Percentiles rank a stretch among this genome's conserved stretches.
phyloP scores from a whole-genome alignment of 345 rosid genomes.

The Toxicodendron radicans region DNA sequence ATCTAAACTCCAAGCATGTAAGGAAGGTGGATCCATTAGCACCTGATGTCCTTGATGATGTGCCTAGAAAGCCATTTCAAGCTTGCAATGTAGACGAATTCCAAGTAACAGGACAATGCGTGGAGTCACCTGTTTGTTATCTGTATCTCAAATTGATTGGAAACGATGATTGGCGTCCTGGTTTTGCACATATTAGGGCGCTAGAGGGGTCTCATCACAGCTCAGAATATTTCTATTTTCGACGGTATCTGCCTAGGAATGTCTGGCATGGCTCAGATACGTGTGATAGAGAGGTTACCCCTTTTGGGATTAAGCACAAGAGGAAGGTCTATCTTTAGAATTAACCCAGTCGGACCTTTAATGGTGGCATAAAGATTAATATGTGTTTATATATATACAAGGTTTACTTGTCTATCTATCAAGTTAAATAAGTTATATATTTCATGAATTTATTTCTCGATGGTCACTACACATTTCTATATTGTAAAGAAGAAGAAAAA shows the following conservation, averaged over 20 bases:
- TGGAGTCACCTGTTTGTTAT: constrained; percentile 44
- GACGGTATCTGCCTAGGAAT: constrained; percentile 41
- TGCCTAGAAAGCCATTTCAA: constrained; percentile 46
- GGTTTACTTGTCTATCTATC: not conserved
- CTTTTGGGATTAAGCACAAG: constrained; percentile 44
- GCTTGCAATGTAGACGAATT: constrained; percentile 53
- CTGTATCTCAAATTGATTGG: constrained; percentile 41
- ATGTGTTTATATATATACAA: not conserved
- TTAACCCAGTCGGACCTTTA: not conserved
- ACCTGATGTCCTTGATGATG: constrained; percentile 36
- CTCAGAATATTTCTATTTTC: constrained; percentile 44
- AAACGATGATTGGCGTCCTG: constrained; percentile 55
- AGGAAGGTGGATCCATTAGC: constrained; percentile 41
- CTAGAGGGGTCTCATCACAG: constrained; percentile 28
- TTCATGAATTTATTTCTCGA: too few relatives aligned
- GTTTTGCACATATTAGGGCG: constrained; percentile 39
- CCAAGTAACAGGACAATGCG: constrained; percentile 35
- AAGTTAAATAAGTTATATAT: not conserved
- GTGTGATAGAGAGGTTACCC: constrained; percentile 44
- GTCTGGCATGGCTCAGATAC: constrained; percentile 54
- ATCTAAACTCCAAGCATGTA: constrained; percentile 37
- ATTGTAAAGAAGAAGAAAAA: too few relatives aligned
- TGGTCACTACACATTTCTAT: too few relatives aligned
- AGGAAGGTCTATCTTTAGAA: constrained; percentile 30
- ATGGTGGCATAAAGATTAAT: not conserved